phyloP scores from a whole-genome alignment of 306 rosid species.

The Elaeagnus macrophylla region DNA sequence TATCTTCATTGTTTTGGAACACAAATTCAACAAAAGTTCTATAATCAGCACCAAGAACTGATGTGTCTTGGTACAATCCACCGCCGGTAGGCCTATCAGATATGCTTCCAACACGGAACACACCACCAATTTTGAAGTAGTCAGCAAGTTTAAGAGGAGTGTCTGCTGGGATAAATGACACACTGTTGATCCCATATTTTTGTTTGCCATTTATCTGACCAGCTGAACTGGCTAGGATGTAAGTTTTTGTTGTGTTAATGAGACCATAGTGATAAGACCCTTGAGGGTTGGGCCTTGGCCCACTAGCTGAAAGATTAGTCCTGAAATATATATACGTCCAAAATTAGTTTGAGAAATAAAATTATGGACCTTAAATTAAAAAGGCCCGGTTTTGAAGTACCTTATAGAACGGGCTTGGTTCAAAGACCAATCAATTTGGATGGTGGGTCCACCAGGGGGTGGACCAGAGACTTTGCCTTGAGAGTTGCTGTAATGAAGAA shows the following conservation, averaged over 20 bases:
- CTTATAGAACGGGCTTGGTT: conserved; percentile 98
- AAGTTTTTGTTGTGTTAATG: conserved; percentile 55
- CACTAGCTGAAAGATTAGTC: conserved; percentile 96
- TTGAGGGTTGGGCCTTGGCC: conserved; percentile 98
- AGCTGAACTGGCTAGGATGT: conserved; percentile 51
- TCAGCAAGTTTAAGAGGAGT: conserved; percentile 92
- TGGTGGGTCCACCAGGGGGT: conserved; percentile 96
- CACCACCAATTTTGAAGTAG: conserved; percentile 67
- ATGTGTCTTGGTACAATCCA: conserved; percentile 77
- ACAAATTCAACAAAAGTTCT: conserved; percentile 73
- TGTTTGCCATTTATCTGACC: conserved; percentile 73
- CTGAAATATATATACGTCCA: conserved; percentile 27
- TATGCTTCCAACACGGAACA: conserved; percentile 76
- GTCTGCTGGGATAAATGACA: conserved; percentile 73
- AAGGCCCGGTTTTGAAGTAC: conserved; percentile 16
- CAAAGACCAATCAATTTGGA: conserved; percentile 92
- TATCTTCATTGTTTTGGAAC: conserved; percentile 80
- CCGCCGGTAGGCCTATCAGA: conserved; percentile 74
- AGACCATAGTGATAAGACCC: conserved; percentile 95
- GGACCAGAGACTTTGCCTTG: conserved; percentile 76
- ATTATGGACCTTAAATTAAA: neutral
- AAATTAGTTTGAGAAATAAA: neutral
- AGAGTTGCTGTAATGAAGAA: conserved; percentile 75
- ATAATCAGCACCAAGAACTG: conserved; percentile 75
- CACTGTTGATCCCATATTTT: conserved; percentile 86